Conservation (phyloP, 2,329 filamentous ascomycete species). For the Colletotrichum ledebouriae region DNA sequence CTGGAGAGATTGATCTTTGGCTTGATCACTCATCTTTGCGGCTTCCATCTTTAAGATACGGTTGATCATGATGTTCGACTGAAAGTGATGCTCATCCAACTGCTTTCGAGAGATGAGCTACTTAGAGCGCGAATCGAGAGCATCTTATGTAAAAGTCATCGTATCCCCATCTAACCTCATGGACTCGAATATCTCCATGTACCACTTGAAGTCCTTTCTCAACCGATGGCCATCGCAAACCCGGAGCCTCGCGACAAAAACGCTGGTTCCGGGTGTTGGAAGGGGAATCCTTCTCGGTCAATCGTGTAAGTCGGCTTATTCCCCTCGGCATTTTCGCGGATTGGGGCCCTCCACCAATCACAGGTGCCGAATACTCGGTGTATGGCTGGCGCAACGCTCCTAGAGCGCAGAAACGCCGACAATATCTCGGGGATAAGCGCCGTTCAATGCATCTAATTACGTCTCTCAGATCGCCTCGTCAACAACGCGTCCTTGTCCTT, state of each 20-base stretch:
- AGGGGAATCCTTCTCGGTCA: conserved; percentile 15
- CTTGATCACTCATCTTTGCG: neutral
- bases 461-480: neutral
- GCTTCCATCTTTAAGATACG: no score
- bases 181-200: neutral
- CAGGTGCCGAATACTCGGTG: neutral
- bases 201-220: neutral
- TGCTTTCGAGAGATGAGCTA: no score
- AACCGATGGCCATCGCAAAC: neutral
- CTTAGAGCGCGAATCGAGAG: neutral
- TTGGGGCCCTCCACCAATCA: neutral
- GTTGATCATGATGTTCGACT: neutral
- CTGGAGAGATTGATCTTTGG: neutral
- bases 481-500: conserved; percentile 6
- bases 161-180: neutral
- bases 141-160: neutral
- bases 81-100: neutral
- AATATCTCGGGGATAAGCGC: conserved; percentile 33
- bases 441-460: neutral
- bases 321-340: conserved; percentile 6
- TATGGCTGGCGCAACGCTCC: conserved; percentile 14
- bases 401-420: conserved; percentile 8
- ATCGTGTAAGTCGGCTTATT: conserved; percentile 34
- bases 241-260: neutral
- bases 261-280: neutral